Evolutionary conservation across 768 basidiomycete genomes (phyloP), one percentile per base, ranked within the genome.

Genomic region (Leucosporidium yakuticum): DNA sequence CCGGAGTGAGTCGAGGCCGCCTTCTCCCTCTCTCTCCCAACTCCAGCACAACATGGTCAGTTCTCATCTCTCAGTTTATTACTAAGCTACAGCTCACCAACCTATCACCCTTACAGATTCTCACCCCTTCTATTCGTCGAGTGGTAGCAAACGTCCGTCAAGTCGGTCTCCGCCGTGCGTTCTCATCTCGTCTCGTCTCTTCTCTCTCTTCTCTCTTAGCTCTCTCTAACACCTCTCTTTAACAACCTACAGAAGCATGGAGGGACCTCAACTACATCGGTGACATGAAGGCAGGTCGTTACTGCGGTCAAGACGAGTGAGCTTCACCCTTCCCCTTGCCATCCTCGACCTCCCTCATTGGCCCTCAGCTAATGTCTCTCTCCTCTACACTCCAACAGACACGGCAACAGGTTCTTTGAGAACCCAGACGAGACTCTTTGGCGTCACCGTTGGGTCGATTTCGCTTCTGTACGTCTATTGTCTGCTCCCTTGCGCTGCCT

Each of bases 391-490:
- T 25, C 29, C 17, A 25, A 15, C 58, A 92, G 90, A 78, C 91
- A 95, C 78, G 95, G 93, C 54, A 97, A 97, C 84, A 84, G 84
- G 69, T 98, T 94, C 80, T 98, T 84, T 74, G 91, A 98, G 83
- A 96, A 98, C 80, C 62, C 47, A 60, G 55, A 66, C 51, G 47
- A 66, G 44, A 74, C 58, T 31, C 56, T 78, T 90, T 93, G 94
- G 75, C 90, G 95, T 74, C 92, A 96, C 77, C 85, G 95, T 79
- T 98, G 95, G 95, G 87, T 98, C 53, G 95, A 98, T 81, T 91
- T 84, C 76, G 84, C 88, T 23, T 92, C 96, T 81, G 90, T 90
- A 69, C 65, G 83, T 62, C 32, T 25, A 4, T 20, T 1, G 5
- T 47, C 54, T 31, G 67, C 4, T 49, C 50, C 32, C 29, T 31